Percentiles rank a stretch among this genome's conserved stretches.
These are phyloP conservation scores for Sporothrix phasma DNA, from an alignment of 2,329 filamentous ascomycete genomes.

Conservation along the genomic window DNA sequence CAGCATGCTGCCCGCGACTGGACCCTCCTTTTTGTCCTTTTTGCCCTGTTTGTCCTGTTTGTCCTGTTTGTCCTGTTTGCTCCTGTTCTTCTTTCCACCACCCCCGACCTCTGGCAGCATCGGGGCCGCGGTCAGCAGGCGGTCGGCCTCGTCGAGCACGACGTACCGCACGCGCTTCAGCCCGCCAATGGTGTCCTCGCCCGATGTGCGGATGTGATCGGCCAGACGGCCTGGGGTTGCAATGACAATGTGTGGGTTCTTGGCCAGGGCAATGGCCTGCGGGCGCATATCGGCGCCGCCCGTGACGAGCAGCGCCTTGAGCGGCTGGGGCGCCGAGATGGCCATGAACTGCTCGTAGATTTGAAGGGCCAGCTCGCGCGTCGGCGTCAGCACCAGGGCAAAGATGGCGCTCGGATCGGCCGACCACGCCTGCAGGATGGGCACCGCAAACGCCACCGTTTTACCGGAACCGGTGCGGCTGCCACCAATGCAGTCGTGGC, in stretches of 20 bases:
- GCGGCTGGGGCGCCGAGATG: conserved; percentile 74
- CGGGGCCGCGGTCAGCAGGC: conserved; percentile 61
- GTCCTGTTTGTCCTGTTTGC: too few species aligned
- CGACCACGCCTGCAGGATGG: conserved; percentile 88
- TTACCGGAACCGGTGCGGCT: conserved; percentile 95
- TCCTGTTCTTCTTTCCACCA: conserved; percentile 71
- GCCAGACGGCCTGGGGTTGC: conserved; percentile 88
- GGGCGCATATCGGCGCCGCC: conserved; percentile 87
- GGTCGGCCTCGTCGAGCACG: conserved; percentile 91
- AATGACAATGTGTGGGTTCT: conserved; percentile 83
- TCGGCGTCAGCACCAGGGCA: conserved; percentile 80
- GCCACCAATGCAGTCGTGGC: conserved; percentile 88
- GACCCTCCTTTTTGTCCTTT: background rate
- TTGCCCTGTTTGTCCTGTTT: too few species aligned
- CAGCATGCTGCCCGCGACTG: conserved; percentile 74
- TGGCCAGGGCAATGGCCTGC: conserved; percentile 75
- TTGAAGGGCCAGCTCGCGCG: conserved; percentile 83
- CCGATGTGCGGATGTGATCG: conserved; percentile 86
- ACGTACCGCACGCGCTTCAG: conserved; percentile 72
- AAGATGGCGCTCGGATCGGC: conserved; percentile 88
- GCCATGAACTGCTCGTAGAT: conserved; percentile 96
- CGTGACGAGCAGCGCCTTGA: conserved; percentile 83
- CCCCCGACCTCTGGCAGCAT: background rate
- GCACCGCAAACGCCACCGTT: conserved; percentile 89
- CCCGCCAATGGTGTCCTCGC: conserved; percentile 79